These are phyloP conservation scores for Aspergillus sp. DNA, from an alignment of 2,329 filamentous ascomycete species.

Conservation along the genomic window DNA sequence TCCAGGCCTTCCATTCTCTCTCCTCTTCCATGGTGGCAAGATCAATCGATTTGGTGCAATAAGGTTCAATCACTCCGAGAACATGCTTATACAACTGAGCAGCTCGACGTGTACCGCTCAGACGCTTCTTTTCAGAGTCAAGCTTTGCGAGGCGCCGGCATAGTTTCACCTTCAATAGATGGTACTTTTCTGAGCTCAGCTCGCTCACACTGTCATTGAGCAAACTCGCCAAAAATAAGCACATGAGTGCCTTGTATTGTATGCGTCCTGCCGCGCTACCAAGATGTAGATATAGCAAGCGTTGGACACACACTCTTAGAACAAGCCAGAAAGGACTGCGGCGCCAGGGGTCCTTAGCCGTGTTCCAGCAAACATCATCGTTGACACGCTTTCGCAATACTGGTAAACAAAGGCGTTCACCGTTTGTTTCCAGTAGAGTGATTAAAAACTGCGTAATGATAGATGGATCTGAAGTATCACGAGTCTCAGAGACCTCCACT, in stretches of 20 bases:
- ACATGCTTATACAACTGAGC: constrained; percentile 20
- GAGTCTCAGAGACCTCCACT: constrained; percentile 49
- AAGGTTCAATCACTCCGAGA: constrained; percentile 20
- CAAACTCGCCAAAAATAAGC: constrained; percentile 48
- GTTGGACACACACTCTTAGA: constrained; percentile 58
- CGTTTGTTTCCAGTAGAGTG: constrained; percentile 58
- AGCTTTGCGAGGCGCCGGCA: constrained; percentile 60
- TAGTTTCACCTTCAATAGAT: constrained; percentile 53
- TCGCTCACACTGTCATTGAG: constrained; percentile 40
- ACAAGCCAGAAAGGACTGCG: constrained; percentile 63
- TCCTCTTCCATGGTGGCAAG: constrained; percentile 32
- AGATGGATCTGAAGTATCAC: constrained; percentile 59
- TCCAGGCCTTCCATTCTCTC: constrained; percentile 44
- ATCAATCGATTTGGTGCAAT: constrained; percentile 32
- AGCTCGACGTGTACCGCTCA: background rate
- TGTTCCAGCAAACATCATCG: constrained; percentile 59
- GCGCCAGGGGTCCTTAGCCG: constrained; percentile 59
- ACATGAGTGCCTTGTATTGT: constrained; percentile 61
- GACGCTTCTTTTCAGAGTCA: constrained; percentile 39
- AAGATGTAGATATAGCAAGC: constrained; percentile 48
- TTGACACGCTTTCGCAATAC: constrained; percentile 58
- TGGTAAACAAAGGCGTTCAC: constrained; percentile 36
- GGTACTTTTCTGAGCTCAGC: constrained; percentile 37
- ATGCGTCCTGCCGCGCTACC: constrained; percentile 46
- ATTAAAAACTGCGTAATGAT: constrained; percentile 62